phyloP scores from a whole-genome alignment of 2,329 filamentous ascomycete species.

The Diplodia scrobiculata region DNA sequence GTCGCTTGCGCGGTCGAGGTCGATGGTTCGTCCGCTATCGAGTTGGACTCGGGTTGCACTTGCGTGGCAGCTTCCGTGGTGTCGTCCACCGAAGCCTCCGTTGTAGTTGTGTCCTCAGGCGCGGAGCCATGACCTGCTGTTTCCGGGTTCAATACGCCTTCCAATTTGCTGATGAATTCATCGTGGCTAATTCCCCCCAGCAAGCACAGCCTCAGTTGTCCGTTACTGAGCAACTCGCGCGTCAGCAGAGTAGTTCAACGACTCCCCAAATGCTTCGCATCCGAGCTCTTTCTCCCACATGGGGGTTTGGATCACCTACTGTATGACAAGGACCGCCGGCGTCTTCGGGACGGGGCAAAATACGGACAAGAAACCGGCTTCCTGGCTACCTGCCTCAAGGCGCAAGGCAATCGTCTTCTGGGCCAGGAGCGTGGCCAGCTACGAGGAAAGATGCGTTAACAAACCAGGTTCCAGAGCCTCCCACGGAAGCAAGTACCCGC shows the following conservation, averaged over 20 bases:
- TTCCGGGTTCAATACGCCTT: slow-evolving; percentile 32
- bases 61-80: not conserved
- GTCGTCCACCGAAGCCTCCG: not conserved
- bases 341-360: slow-evolving; percentile 78
- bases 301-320: slow-evolving; percentile 48
- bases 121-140: slow-evolving; percentile 4
- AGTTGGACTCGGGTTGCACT: not conserved
- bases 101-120: not conserved
- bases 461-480: not conserved
- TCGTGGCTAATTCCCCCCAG: slow-evolving; percentile 64
- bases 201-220: slow-evolving; percentile 75
- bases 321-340: slow-evolving; percentile 79
- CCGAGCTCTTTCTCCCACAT: not conserved
- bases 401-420: slow-evolving; percentile 69
- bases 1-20: slow-evolving; percentile 28
- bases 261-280: not conserved
- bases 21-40: not conserved
- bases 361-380: slow-evolving; percentile 77
- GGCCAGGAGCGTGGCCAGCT: slow-evolving; percentile 55
- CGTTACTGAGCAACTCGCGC: slow-evolving; percentile 57
- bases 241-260: slow-evolving; percentile 31
- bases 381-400: slow-evolving; percentile 71
- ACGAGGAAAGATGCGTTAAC: slow-evolving; percentile 17
- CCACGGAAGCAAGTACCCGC: too few species aligned
- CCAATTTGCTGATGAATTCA: slow-evolving; percentile 64